Evolutionary conservation across 2,329 filamentous ascomycete genomes (phyloP), one percentile per base, ranked within the genome.

Genomic region (Curvularia lunata): DNA sequence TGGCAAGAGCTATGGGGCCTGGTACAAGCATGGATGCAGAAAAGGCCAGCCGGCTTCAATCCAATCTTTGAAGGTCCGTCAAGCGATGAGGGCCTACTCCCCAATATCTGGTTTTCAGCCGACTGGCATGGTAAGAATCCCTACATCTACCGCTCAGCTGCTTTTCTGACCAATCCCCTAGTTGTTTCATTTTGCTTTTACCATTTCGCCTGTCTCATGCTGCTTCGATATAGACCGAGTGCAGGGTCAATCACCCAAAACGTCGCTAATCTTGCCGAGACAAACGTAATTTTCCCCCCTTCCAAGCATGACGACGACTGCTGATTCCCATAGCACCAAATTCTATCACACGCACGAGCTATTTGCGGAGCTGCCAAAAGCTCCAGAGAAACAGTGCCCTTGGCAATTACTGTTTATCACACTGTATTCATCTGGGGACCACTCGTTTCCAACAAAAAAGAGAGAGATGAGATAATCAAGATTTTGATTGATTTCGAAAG

Each of bases 181-280:
- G 72, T 56, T 5, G 54, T 72, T 21, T 64, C 72, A 2, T 71
- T 67, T 47, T 64, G 62, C 4, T 68, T 68, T 43, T 73, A 67
- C 34, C 68, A 74, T 46, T 71, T 73, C 43, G 58, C 68, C 10
- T 70, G 66, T 27, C 66, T 74, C 25, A 63, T 74, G 41, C 60
- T 74, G n/a, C 64, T 73, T 10, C 66, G 54, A 21, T 73, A 71
- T 48, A 73, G 67, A 27, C 72, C 72, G 5, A 68, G 66, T 1
- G 69, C 71, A 4, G 67, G 65, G 34, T 72, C 73, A 30, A 67
- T 68, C 1, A 62, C 69, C 18, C 69, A 65, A 10, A 69, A 63
- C 34, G 49, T 64, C 18, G 54, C 49, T 1, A 66, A 58, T 25
- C 50, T 66, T 1, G 65, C 67, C 21, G 66, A 62, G 6, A 49